phyloP scores from a whole-genome alignment of 352 stramenopile species.

The Phytophthora vignae region DNA sequence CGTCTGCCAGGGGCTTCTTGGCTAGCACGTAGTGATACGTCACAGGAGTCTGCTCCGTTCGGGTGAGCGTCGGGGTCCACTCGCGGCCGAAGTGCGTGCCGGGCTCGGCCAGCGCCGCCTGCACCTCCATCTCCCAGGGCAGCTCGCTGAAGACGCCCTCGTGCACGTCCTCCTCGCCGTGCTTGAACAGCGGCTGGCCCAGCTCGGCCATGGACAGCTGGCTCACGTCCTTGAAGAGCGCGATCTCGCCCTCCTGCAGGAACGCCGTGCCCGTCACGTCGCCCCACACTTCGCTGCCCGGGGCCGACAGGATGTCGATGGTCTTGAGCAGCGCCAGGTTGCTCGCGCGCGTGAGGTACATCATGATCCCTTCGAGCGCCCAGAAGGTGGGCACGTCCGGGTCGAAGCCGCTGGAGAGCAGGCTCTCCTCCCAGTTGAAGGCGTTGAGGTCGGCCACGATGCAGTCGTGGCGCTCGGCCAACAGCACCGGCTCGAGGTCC shows the following conservation, averaged over 20 bases:
- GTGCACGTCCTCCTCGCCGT: conserved; percentile 57
- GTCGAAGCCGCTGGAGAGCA: conserved; percentile 54
- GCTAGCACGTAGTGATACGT: conserved; percentile 35
- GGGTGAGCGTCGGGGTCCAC: conserved; percentile 43
- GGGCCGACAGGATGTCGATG: conserved; percentile 58
- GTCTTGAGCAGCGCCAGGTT: conserved; percentile 61
- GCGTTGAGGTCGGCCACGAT: conserved; percentile 60
- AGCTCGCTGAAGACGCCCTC: conserved; percentile 55
- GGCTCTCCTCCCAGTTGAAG: conserved; percentile 53
- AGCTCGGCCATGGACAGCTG: conserved; percentile 59
- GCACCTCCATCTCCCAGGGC: conserved; percentile 53
- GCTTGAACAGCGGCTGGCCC: conserved; percentile 44
- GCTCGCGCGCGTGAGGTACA: conserved; percentile 48
- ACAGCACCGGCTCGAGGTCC: conserved; percentile 30
- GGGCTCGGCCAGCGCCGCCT: conserved; percentile 30
- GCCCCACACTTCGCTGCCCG: conserved; percentile 55
- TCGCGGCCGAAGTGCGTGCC: conserved; percentile 50
- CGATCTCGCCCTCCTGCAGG: conserved; percentile 27
- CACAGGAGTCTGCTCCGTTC: conserved; percentile 19
- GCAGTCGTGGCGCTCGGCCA: conserved; percentile 48
- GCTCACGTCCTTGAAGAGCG: conserved; percentile 39
- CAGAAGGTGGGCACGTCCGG: conserved; percentile 60
- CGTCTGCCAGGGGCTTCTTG: conserved; percentile 29
- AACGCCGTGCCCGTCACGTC: conserved; percentile 44
- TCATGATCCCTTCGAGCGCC: conserved; percentile 59